Base-by-base conservation (phyloP, 345 rosid genomes). In the Angophora floribunda region DNA sequence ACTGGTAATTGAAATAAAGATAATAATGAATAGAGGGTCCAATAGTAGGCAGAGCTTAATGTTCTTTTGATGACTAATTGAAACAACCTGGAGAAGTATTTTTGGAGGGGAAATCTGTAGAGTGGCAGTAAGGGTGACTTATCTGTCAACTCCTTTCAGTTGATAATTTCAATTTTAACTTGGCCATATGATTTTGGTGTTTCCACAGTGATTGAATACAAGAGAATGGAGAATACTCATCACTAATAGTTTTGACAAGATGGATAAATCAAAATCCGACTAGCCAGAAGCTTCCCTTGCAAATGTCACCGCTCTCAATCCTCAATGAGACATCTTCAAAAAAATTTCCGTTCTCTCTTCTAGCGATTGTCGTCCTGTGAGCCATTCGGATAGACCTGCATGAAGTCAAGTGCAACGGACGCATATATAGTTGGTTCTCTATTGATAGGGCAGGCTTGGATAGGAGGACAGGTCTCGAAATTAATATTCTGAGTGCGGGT, bases 1-100 rank as follows among this genome's bases (percentile, higher is more conserved):
- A 61, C 32, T 61, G 32, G 1, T 61, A 28, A 61, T 28, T 32
- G 7, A 61, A 28, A 61, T 61, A 61, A 61, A 61, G 17, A 61
- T 28, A 13, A 28, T 61, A 28, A 61, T 14, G 2, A 61, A 61
- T 6, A 28, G 4, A 61, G 70, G 17, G 32, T 61, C 70, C 32
- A 61, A 12, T 61, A 28, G 8, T 61, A 61, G 70, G 17, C 5
- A 28, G 70, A 28, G 28, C 4, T 61, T 61, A 61, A 28, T 61
- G 17, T 28, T 61, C 70, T 28, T 28, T 28, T 16, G 32, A 61
- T 13, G 70, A 61, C 17, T 57, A 57, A 57, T 61, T 28, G 70
- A 61, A 0, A 28, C 0, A 61, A 32, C 0, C 14, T 61, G n/a
- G n/a, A 13, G 32, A 61, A 61, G 1, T 28, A 61, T 28, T 28